phyloP scores from a whole-genome alignment of 2,329 filamentous ascomycete genomes.

The Fusarium algeriense region DNA sequence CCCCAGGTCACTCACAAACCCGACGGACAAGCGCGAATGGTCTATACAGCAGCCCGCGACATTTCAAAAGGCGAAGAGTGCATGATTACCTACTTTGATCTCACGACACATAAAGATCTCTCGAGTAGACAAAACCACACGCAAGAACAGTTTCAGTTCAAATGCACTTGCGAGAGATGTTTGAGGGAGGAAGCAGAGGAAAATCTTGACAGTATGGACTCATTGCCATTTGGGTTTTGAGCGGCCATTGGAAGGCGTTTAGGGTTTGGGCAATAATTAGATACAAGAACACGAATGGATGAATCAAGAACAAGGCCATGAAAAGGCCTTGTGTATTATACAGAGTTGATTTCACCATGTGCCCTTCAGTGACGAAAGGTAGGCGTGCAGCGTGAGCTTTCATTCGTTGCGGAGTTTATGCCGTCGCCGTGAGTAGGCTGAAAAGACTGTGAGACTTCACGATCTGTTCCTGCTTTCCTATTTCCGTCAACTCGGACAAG shows the following conservation, averaged over 20 bases:
- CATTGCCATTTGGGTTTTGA: conserved; percentile 36
- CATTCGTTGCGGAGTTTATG: no score
- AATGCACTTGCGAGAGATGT: conserved; percentile 45
- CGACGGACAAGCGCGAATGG: conserved; percentile 41
- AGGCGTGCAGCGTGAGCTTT: not conserved
- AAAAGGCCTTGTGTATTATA: no score
- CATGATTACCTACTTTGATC: conserved; percentile 48
- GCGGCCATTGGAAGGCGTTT: not conserved
- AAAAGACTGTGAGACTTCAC: no score
- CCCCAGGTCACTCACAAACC: conserved; percentile 45
- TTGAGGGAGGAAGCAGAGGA: conserved; percentile 40
- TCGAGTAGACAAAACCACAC: conserved; percentile 33
- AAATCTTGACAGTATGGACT: conserved; percentile 40
- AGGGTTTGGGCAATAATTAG: not conserved
- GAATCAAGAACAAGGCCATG: not conserved
- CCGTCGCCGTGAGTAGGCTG: no score
- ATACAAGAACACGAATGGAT: fast-evolving
- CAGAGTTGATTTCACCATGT: no score
- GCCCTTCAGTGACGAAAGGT: fast-evolving
- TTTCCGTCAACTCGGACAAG: not conserved
- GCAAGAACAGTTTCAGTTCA: conserved; percentile 43
- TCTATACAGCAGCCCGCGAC: conserved; percentile 44
- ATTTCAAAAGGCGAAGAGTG: conserved; percentile 45
- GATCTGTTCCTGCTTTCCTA: no score
- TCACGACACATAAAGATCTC: conserved; percentile 28